Base-by-base conservation (phyloP, 805 yeast species). In the Kurtzmaniella fragi region DNA sequence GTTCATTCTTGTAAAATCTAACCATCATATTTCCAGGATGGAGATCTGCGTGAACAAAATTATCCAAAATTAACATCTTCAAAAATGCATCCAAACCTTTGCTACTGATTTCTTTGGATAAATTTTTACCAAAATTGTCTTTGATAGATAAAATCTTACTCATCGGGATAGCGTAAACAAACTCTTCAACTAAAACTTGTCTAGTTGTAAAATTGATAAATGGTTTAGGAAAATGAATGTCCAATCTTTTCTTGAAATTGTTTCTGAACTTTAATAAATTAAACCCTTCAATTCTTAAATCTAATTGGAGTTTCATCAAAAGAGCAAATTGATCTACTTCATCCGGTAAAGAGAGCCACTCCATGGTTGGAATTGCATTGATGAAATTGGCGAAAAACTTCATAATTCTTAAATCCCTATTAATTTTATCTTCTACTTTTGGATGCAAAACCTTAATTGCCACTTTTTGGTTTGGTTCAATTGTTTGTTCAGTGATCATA, bases 391-490 rank as follows among this genome's bases (percentile, higher is more conserved):
- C 99, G 54, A 90, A 84, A 46, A 83, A 77, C 20, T 61, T 64
- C 96, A 93, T 90, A 29, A 93, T 86, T 46, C 71, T 73, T 49
- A 93, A 70, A 58, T 93, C 99, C 41, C 98, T 71, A 41, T 75
- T 74, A 17, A 93, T 84, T 37, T 75, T 78, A 10, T 67, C 61
- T 38, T 78, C 84, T 4, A 89, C 96, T 15, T 75, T 66, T 1
- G 99, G 99, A 61, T 93, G 99, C 38, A 91, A 73, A 6, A 93
- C 93, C 57, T 93, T 93, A 35, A 93, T 80, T 0, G 97, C 98
- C 23, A 88, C 96, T 60, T 75, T 70, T 37, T 75, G 71, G 35
- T 70, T 69, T 11, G 75, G 67, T 1, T 54, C 13, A 64, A 48
- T 4, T 60, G 56, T 28, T 57, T 48, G 55, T 35, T 65, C 63